Evolutionary conservation across 2,329 filamentous ascomycete species (phyloP).

Genomic region (Fusarium pininemorale): DNA sequence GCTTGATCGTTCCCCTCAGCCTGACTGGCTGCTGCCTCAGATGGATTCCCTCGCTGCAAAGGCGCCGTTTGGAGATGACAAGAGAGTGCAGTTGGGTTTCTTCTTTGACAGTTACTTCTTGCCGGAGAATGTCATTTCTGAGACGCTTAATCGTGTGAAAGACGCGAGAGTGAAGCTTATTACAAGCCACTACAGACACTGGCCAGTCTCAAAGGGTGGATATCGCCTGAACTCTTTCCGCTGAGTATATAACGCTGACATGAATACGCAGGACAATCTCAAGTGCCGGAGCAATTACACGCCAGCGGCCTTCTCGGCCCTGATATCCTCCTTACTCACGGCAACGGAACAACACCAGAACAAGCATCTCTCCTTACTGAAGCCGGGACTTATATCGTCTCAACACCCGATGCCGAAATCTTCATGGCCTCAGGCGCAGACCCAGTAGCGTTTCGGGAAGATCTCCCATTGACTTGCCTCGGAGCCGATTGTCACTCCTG

Average conservation of each 20-base stretch:
- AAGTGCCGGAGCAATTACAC: neutral
- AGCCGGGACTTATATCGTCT: neutral
- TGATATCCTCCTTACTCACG: neutral
- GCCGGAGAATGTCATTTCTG: neutral
- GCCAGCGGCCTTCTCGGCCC: neutral
- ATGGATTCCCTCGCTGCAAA: neutral
- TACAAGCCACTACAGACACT: conserved; percentile 4
- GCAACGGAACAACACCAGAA: conserved; percentile 7
- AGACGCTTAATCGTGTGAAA: neutral
- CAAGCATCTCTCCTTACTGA: neutral
- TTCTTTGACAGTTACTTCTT: conserved; percentile 17
- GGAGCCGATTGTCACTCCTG: conserved; percentile 9
- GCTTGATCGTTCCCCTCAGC: neutral
- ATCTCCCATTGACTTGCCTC: neutral
- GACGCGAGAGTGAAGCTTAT: neutral
- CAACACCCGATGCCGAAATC: conserved; percentile 1
- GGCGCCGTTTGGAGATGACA: neutral
- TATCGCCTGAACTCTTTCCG: rapidly evolving
- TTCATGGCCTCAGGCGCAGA: conserved; percentile 10
- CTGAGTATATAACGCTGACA: neutral
- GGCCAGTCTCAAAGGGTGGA: neutral
- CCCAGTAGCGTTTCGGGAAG: neutral
- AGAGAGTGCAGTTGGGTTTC: neutral
- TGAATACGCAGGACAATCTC: conserved; percentile 5
- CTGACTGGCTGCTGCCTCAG: conserved; percentile 3